Conservation (phyloP, 495 filamentous ascomycete genomes). For the Aspergillus heteromorphus region DNA sequence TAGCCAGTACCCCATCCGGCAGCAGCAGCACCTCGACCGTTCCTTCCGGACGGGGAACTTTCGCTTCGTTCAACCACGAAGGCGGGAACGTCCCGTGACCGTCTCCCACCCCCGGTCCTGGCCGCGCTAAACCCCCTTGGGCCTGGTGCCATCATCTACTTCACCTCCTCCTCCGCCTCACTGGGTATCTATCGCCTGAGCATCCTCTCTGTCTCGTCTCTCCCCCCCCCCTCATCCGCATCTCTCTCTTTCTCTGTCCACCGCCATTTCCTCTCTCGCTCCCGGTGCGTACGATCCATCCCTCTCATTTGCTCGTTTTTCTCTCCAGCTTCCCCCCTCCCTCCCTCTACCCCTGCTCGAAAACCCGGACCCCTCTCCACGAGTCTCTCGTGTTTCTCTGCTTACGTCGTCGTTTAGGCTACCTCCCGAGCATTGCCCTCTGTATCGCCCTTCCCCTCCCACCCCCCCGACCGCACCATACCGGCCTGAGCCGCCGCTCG, state of each 20-base stretch:
- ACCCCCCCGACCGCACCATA: too few species aligned
- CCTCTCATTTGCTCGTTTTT: conserved; percentile 12
- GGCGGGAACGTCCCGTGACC: conserved; percentile 29
- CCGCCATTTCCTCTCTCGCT: conserved; percentile 18
- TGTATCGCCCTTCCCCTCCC: neutral
- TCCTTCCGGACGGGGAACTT: too few species aligned
- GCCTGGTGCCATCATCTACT: conserved; percentile 15
- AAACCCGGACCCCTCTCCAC: conserved; percentile 8
- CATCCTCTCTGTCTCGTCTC: conserved; percentile 14
- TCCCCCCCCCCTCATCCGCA: neutral
- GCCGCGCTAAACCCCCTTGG: conserved; percentile 26
- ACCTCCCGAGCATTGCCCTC: conserved; percentile 7
- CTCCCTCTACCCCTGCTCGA: conserved; percentile 10
- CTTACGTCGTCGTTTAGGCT: conserved; percentile 21
- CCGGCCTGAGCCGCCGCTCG: conserved; percentile 11
- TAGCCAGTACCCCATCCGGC: too few species aligned
- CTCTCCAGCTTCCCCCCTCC: neutral
- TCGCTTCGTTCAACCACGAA: neutral
- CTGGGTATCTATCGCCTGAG: conserved; percentile 15
- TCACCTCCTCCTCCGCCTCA: conserved; percentile 27
- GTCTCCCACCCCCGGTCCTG: neutral
- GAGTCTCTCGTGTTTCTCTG: conserved; percentile 15
- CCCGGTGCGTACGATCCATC: conserved; percentile 15
- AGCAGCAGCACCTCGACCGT: too few species aligned
- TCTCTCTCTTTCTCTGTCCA: conserved; percentile 11